Base-by-base conservation (phyloP, 1,284 basidiomycete species). In the Cryptococcus jaspeensis region DNA sequence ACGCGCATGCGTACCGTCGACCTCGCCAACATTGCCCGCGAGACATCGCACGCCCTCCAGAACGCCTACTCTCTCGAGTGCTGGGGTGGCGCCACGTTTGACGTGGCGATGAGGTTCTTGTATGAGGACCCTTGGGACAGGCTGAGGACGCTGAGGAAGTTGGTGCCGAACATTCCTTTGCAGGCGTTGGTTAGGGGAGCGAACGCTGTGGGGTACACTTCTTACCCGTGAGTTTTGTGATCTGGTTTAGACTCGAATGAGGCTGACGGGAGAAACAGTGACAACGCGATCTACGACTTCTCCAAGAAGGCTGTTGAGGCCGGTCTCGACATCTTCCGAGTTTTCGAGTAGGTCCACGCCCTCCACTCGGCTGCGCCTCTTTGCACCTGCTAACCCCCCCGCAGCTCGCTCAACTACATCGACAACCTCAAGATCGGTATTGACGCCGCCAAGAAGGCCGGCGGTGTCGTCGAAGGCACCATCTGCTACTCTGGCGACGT, bases 61-160 rank as follows among this genome's bases (percentile, higher is more conserved):
- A 99, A 98, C 73, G 91, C 96, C 20, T 99, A 93, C 82, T 90
- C 90, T 73, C 80, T 99, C 64, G 96, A 99, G 78, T 98, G 95
- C 83, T 99, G 96, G 96, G 96, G 96, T 73, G 96, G 96, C 65
- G 96, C 96, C 47, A 99, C 96, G 5, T 99, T 99, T 74, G 96
- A 99, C 78, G 96, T 99, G 49, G 90, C 96, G 36, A 98, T 99
- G 95, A 88, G 95, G 56, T 99, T 99, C 89, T 81, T 99, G 74
- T 98, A 99, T 78, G 96, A 99, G 79, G 96, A 99, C 80, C 96
- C 96, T 70, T 99, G 96, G 96, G 95, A 98, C 78, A 86, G 96
- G 69, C 81, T 99, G 80, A 89, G 96, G 66, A 89, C 89, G 42
- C 84, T 99, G 60, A 87, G 96, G 66, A 92, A 93, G 80, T 83